Evolutionary conservation across 352 stramenopile species (phyloP), one percentile per base, ranked within the genome.

Genomic region (Globisporangium paddicum): DNA sequence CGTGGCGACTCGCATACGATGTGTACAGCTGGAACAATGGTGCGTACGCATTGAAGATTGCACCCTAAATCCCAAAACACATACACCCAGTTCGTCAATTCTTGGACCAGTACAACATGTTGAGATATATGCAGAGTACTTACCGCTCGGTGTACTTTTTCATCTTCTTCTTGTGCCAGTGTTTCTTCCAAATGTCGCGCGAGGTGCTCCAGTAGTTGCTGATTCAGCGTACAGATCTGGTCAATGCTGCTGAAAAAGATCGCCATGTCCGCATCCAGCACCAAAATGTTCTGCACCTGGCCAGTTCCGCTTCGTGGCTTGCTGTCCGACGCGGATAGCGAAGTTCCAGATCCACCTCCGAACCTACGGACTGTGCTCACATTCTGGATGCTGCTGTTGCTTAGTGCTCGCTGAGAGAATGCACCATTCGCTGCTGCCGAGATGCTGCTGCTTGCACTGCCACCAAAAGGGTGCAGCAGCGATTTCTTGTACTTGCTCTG

Each of bases 181-280:
- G 77, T 82, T 58, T 95, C 86, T 18, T 88, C 71, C 4, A 93
- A 60, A 55, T 95, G 86, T 3, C 80, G 77, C 19, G 77, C 86
- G 18, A 95, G 73, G 62, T 93, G 86, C 19, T 95, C 83, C n/a
- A 95, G 60, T 7, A 95, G 64, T 60, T 95, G 86, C 64, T 95
- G 86, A 45, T 95, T 95, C 2, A 95, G 68, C 11, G 84, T 95
- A 56, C 82, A 93, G 50, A 95, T 91, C 55, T 95, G 83, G 45
- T 93, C 84, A 18, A 95, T 86, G 48, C 83, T 93, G 68, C 71
- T 92, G 57, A 95, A 95, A 54, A 95, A 95, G 51, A 95, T 90
- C 9, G 84, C 84, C 67, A 95, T 79, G 49, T 90, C 82, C 7
- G 86, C 86, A 47, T 95, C 81, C 66, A 95, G 76, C 13, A 93